Percentiles rank a stretch among this genome's conserved stretches.
phyloP scores from a whole-genome alignment of 2,329 filamentous ascomycete species.

The Apiospora saccharicola region DNA sequence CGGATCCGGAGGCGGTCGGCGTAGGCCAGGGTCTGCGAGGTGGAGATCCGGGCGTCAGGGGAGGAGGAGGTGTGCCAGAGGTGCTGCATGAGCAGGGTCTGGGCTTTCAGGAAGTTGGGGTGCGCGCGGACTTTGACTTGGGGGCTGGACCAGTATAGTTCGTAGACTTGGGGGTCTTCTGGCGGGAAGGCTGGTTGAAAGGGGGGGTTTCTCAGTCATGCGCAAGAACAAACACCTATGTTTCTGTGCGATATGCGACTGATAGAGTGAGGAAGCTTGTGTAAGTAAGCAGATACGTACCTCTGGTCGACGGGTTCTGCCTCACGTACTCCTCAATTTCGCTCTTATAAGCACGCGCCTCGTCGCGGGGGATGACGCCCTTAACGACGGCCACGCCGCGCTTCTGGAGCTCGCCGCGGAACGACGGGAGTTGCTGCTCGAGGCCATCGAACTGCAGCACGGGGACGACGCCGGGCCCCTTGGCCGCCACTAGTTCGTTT shows the following conservation, averaged over 20 bases:
- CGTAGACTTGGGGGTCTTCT: slow-evolving; percentile 73
- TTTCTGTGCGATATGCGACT: no score
- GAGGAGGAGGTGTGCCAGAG: slow-evolving; percentile 61
- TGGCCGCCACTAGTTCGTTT: slow-evolving; percentile 53
- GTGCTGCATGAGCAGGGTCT: slow-evolving; percentile 65
- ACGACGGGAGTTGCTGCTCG: slow-evolving; percentile 44
- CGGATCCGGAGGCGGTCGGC: slow-evolving; percentile 77
- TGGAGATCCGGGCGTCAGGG: slow-evolving; percentile 52
- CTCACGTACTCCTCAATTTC: slow-evolving; percentile 70
- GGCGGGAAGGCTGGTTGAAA: slow-evolving; percentile 65
- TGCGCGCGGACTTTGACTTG: slow-evolving; percentile 74
- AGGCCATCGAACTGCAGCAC: slow-evolving; percentile 57
- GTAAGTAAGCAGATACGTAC: slow-evolving; percentile 38
- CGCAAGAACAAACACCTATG: no score
- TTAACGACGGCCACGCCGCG: slow-evolving; percentile 70
- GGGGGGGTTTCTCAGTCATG: slow-evolving; percentile 31
- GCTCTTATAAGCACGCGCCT: slow-evolving; percentile 71
- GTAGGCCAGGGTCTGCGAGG: slow-evolving; percentile 67
- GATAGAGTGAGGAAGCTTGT: no score
- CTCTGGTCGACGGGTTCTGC: slow-evolving; percentile 67
- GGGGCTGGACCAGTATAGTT: slow-evolving; percentile 76
- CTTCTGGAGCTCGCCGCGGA: slow-evolving; percentile 61
- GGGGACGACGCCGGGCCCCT: slow-evolving; percentile 59
- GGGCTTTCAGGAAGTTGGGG: slow-evolving; percentile 66
- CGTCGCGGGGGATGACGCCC: slow-evolving; percentile 68